Evolutionary conservation across 371 early-diverging fungal genomes (phyloP).

Genomic region (Mortierella sp.): DNA sequence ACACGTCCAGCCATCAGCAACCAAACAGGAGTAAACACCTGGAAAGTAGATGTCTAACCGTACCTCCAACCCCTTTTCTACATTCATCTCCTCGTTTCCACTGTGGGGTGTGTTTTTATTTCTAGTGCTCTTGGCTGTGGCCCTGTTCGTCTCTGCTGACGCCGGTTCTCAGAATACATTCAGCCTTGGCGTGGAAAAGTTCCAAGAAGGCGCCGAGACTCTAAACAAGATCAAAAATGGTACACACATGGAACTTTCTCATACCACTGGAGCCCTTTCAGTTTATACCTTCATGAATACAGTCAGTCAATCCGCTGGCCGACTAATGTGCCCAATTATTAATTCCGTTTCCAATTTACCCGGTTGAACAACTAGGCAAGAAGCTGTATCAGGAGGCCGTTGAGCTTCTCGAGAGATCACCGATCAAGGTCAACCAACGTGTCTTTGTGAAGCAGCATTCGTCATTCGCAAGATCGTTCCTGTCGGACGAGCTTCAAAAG

Average conservation of each 20-base stretch:
- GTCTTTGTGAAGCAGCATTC: slow-evolving; percentile 41
- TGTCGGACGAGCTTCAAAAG: slow-evolving; percentile 46
- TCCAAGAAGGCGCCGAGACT: slow-evolving; percentile 14
- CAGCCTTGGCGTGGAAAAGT: slow-evolving; percentile 25
- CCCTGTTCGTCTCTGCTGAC: slow-evolving; percentile 12
- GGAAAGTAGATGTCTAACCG: background rate
- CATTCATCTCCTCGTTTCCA: background rate
- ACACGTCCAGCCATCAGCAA: background rate
- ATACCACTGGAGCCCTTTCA: too few species aligned
- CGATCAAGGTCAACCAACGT: slow-evolving; percentile 30
- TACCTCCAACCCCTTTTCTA: background rate
- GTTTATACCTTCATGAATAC: too few species aligned
- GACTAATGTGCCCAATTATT: background rate
- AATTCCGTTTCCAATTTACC: too few species aligned
- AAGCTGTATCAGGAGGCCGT: slow-evolving; percentile 35
- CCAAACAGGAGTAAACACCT: background rate
- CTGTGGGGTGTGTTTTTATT: background rate
- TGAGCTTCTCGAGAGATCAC: slow-evolving; percentile 25
- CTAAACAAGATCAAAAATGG: slow-evolving; percentile 35
- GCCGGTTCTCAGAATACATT: background rate
- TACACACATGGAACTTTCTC: background rate
- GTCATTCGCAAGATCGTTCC: slow-evolving; percentile 27
- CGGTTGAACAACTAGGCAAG: slow-evolving; percentile 16
- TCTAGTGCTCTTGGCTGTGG: slow-evolving; percentile 22
- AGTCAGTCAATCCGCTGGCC: too few species aligned